Evolutionary conservation across 345 rosid genomes (phyloP).

Genomic region (Populus euphratica): DNA sequence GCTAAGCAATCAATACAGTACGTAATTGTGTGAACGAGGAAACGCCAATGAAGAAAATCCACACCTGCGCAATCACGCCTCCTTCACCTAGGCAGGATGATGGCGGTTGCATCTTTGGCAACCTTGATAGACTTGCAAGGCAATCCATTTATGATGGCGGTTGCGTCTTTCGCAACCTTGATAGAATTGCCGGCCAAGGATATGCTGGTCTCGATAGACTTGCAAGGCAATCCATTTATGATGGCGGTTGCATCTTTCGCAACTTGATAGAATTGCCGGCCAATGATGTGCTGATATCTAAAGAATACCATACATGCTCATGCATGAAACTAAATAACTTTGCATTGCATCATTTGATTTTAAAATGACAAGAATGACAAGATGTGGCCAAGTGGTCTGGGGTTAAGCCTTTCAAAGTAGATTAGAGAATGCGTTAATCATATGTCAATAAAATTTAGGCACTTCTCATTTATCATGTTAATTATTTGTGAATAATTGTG

Average conservation of each 20-base stretch:
- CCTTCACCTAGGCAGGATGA: neutral
- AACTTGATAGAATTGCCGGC: neutral
- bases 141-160: neutral
- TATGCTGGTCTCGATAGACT: neutral
- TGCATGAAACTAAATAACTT: neutral
- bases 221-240: constrained; percentile 4
- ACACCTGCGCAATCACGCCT: neutral
- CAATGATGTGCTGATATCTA: neutral
- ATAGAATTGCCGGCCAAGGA: too few species aligned
- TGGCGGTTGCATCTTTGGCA: neutral
- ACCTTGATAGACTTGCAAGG: constrained; percentile 9
- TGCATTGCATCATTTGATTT: neutral
- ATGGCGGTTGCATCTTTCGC: neutral
- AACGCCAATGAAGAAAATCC: neutral
- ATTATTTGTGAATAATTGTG: constrained; percentile 7
- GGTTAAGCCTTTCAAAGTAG: neutral
- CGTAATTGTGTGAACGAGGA: neutral
- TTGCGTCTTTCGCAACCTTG: neutral
- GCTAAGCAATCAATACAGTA: neutral
- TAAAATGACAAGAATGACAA: neutral
- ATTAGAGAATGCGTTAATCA: neutral
- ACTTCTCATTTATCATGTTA: neutral
- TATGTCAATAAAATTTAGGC: neutral
- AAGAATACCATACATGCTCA: too few species aligned
- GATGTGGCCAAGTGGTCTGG: neutral